Base-by-base conservation (phyloP, 345 rosid species). In the Litchi chinensis region DNA sequence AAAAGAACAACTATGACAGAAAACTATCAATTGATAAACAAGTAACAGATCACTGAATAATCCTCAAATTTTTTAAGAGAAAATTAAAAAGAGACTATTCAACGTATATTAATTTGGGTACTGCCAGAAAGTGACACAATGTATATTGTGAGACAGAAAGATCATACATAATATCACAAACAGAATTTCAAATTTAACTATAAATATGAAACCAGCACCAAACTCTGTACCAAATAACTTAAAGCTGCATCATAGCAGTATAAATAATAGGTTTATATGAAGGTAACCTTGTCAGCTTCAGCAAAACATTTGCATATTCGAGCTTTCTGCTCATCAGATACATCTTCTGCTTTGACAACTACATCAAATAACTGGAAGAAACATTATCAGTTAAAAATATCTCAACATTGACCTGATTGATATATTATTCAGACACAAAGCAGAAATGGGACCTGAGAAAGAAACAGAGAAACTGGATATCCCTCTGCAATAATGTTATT, bases 311-410 rank as follows among this genome's bases (percentile, higher is more conserved):
- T 91, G 92, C 92, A 92, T 86, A 94, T 91, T 79, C 90, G 88
- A 89, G 97, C 98, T 90, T 93, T 93, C 86, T 94, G 95, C 74
- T 86, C 95, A 87, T 97, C 98, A 5, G 93, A 81, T 79, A 88
- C 79, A 80, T 94, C 98, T 70, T 87, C 94, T 65, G 89, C 87
- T 85, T 87, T 88, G 0, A 88, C 91, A 80, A 89, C 86, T 75
- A 88, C 66, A 44, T 97, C 95, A 76, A 93, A 88, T 80, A 94
- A 79, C 97, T 94, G 89, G 67, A 85, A 84, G 19, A 60, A 76
- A 75, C 28, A 66, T 56, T 46, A 73, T 82, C 77, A 78, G 70
- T 68, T 70, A 52, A 41, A 43, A 64, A 64, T 37, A 75, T 43
- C 46, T 37, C 64, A 65, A 16, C 24, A 64, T 18, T 41, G 65